Evolutionary conservation across 2,329 filamentous ascomycete genomes (phyloP), one percentile per base, ranked within the genome.

Genomic region (Magnaporthiopsis incrustans): DNA sequence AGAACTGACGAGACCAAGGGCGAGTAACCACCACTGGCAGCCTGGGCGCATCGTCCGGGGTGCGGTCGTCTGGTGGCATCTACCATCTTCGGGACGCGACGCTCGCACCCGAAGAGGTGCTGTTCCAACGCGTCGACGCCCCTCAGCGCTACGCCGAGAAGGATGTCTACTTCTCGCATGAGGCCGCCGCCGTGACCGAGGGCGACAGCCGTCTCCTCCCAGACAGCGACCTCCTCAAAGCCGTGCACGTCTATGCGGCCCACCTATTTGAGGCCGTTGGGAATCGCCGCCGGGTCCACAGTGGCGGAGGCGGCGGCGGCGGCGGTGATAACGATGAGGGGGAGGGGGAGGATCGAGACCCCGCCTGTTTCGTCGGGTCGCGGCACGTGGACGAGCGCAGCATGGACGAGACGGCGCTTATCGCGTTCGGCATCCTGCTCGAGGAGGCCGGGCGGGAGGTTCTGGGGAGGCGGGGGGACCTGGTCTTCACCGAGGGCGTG

Each of bases 381-480:
- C 68, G 71, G 35, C 73, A 73, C 63, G 69, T 82, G 53, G 79
- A 84, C 66, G 81, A 84, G 71, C 73, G 81, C 67, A 90, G 85
- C 73, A 85, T 94, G 83, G 89, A 94, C 71, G 90, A 91, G 77
- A 91, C 89, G 18, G 90, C 90, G 4, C 78, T 94, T 65, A 77
- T 94, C 63, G 89, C 90, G 1, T 80, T 94, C 70, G 89, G 90
- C 1, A 85, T 94, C 61, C 74, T 94, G 64, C 77, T 93, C 57
- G 90, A 94, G 75, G 90, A 94, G 74, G 83, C 85, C 3, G 81
- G 83, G 22, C 79, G 81, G 57, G 83, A 87, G 60, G 73, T 80
- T 7, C 76, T 93, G 26, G 89, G 89, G 5, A 77, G 80, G 64
- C 83, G 79, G 15, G 90, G 90, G 27, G 87, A 92, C 73, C 73